Evolutionary conservation across 306 rosid species (phyloP).

Genomic region (Hippophae rhamnoides): DNA sequence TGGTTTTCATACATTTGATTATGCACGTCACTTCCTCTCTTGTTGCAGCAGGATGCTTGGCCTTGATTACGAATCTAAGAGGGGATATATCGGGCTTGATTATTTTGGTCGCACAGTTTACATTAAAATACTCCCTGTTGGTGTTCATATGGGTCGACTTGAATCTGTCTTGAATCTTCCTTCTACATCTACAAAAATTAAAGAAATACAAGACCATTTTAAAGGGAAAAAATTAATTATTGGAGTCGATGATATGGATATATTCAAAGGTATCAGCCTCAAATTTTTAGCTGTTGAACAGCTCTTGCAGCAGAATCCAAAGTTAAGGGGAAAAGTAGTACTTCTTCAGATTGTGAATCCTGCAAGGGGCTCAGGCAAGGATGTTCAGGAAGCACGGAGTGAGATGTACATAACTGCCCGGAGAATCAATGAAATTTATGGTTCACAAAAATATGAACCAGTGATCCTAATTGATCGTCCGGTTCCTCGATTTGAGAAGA

Average conservation of each 20-base stretch:
- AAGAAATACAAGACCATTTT: slow-evolving; percentile 58
- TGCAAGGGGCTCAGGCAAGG: slow-evolving; percentile 78
- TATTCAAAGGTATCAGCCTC: slow-evolving; percentile 75
- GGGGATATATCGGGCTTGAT: slow-evolving; percentile 88
- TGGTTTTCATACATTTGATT: slow-evolving; percentile 86
- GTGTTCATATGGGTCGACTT: slow-evolving; percentile 79
- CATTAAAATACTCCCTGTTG: slow-evolving; percentile 79
- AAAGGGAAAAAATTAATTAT: slow-evolving; percentile 38
- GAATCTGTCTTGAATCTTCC: slow-evolving; percentile 59
- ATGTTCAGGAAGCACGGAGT: slow-evolving; percentile 63
- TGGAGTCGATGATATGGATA: slow-evolving; percentile 78
- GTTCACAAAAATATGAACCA: slow-evolving; percentile 49
- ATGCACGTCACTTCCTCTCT: slow-evolving; percentile 85
- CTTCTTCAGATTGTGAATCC: slow-evolving; percentile 82
- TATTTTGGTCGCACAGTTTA: slow-evolving; percentile 76
- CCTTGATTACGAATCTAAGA: slow-evolving; percentile 74
- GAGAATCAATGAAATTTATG: slow-evolving; percentile 54
- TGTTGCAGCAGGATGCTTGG: slow-evolving; percentile 97
- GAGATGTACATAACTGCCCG: slow-evolving; percentile 48
- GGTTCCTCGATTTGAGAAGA: slow-evolving; percentile 69
- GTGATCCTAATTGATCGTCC: slow-evolving; percentile 63
- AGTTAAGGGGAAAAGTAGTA: slow-evolving; percentile 47
- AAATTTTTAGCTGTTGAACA: slow-evolving; percentile 73
- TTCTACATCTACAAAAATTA: slow-evolving; percentile 47
- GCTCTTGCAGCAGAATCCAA: slow-evolving; percentile 54